phyloP scores from a whole-genome alignment of 768 basidiomycete species.

The Russula virescens region DNA sequence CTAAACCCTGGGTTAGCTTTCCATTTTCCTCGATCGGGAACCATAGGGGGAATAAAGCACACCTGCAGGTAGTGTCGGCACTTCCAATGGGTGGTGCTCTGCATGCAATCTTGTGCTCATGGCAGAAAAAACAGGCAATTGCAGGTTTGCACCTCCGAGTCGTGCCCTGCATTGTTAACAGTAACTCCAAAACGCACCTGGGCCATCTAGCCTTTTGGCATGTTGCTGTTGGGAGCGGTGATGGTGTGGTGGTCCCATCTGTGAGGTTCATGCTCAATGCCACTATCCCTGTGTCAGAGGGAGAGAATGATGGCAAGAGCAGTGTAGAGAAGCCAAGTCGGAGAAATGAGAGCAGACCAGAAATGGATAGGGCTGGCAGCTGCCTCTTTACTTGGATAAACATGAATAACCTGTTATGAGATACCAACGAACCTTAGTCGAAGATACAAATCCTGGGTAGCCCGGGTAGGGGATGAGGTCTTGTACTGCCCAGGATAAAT shows the following conservation, averaged over 20 bases:
- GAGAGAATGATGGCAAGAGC: slow-evolving; percentile 10
- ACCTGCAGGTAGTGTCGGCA: slow-evolving; percentile 24
- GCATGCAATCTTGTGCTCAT: slow-evolving; percentile 41
- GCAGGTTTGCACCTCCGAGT: slow-evolving; percentile 26
- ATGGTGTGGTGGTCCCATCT: neutral
- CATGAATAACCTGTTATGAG: slow-evolving; percentile 3
- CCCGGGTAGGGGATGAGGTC: slow-evolving; percentile 17
- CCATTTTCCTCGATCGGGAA: neutral
- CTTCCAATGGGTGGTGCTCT: slow-evolving; percentile 23
- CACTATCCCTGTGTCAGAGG: slow-evolving; percentile 13
- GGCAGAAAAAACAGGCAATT: slow-evolving; percentile 38
- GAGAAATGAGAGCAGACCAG: slow-evolving; percentile 2
- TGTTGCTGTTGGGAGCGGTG: neutral
- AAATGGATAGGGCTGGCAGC: slow-evolving; percentile 11
- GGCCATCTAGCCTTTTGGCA: slow-evolving; percentile 17
- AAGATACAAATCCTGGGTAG: slow-evolving; percentile 1
- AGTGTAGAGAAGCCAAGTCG: neutral
- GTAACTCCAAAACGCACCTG: slow-evolving; percentile 21
- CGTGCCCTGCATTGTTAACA: slow-evolving; percentile 13
- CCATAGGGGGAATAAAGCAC: slow-evolving; percentile 1
- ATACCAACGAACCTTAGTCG: slow-evolving; percentile 18
- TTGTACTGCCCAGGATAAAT: slow-evolving; percentile 17
- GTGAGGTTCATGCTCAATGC: slow-evolving; percentile 11
- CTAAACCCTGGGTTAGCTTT: slow-evolving; percentile 7
- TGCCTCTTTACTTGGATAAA: slow-evolving; percentile 11